Evolutionary conservation across 2,329 filamentous ascomycete species (phyloP), one percentile per base, ranked within the genome.

Genomic region (Botrytis squamosa): DNA sequence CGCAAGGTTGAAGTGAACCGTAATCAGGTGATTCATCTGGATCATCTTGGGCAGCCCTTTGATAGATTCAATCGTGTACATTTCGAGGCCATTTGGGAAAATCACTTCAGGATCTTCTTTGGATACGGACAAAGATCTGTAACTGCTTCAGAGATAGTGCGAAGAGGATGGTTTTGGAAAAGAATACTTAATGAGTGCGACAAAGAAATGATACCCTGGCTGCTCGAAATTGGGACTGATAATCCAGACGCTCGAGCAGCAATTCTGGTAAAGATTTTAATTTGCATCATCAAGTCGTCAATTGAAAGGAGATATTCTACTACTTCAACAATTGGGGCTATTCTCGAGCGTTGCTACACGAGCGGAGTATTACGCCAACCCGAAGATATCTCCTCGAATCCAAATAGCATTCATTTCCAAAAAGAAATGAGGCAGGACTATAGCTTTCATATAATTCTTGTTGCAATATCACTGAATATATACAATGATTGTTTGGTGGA

Each of bases 151-250:
- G 60, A 63, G 25, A 8, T 25, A 22, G 60, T 63, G 22, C 65
- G 65, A 36, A 38, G 14, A 49, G 40, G 16, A 49, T 68, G 65
- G 65, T 52, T 68, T 38, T 38, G 46, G 46, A 49, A 52, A 38
- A 29, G 33, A 25, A 38, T 68, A 68, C 46, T 68, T 14, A 49
- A 49, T 8, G 60, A 63, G 60, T 68, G 65, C 40, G 65, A 38
- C 8, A 55, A 12, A 55, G 46, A 36, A 55, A 49, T 55, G 33
- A 18, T n/a, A 40, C 42, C 33, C 12, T 49, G 44, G 44, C n/a
- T 38, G 22, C 42, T 68, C 33, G 65, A 49, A 52, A 55, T 68
- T 40, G 60, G 60, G 36, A 63, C 44, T 52, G 46, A 68, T 33
- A 14, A 49, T 40, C 33, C 46, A 29, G 65, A 68, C 10, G 65